Evolutionary conservation across 2,329 filamentous ascomycete species (phyloP), one percentile per base, ranked within the genome.

Genomic region (Penicillium crustosum): DNA sequence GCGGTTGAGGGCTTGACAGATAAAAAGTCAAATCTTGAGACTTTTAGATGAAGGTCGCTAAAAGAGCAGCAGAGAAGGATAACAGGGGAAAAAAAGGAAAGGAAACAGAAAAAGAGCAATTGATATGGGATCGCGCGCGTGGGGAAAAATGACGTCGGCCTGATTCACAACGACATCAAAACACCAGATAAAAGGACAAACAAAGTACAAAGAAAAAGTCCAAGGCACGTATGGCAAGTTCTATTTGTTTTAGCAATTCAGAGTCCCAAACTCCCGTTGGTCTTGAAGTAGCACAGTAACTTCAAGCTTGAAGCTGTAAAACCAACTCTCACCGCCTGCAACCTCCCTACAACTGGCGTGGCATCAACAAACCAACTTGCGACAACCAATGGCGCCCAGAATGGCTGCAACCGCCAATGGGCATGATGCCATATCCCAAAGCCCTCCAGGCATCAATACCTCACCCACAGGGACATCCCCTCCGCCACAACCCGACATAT

Each of bases 401-500:
- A 67, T 66, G 63, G 62, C 59, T 36, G 41, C 57, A 38, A 53
- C 61, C n/a, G 39, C 39, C 48, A 74, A 75, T 64, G 72, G 71
- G 54, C 61, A 71, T 53, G 43, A 43, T 33, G 2, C 29, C 9
- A n/a, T 60, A 43, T 33, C n/a, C 44, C 51, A 23, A 51, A 52
- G 6, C 31, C 49, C 6, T 54, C 53, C 6, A 35, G 62, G 6
- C 53, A 58, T 6, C 51, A 53, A 55, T 56, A 36, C 33, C 47
- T 47, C 31, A n/a, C 38, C 19, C 21, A 54, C 35, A 27, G 55
- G 31, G 38, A 57, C 27, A 13, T 58, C 33, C 27, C 59, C n/a
- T 23, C 38, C 19, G 44, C 52, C 66, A 36, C 58, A 63, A 17
- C 59, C 67, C 36, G 71, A 75, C 69, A 81, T 94, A 70, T 86